These are phyloP conservation scores for Mycogone perniciosa DNA, from an alignment of 2,329 filamentous ascomycete genomes.

Conservation along the genomic window DNA sequence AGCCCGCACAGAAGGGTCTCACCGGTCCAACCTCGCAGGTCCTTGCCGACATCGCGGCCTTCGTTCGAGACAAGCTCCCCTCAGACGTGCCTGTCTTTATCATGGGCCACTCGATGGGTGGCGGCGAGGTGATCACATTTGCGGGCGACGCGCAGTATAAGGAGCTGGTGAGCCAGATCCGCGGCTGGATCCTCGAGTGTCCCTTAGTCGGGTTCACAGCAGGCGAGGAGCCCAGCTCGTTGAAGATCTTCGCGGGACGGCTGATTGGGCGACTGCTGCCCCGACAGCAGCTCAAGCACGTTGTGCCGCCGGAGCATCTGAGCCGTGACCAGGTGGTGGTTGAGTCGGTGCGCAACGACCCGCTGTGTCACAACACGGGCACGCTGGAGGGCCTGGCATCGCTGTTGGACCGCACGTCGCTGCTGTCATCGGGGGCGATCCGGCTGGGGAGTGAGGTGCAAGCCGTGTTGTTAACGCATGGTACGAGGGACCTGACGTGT, in stretches of 20 bases:
- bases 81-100: conserved; percentile 63
- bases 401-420: conserved; percentile 66
- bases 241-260: conserved; percentile 61
- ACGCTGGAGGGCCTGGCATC: conserved; percentile 75
- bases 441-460: conserved; percentile 48
- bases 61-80: conserved; percentile 57
- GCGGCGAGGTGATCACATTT: conserved; percentile 64
- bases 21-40: conserved; percentile 70
- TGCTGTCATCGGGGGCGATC: conserved; percentile 51
- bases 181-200: conserved; percentile 69
- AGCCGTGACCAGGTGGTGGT: conserved; percentile 61
- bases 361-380: conserved; percentile 73
- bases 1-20: conserved; percentile 57
- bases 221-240: conserved; percentile 52
- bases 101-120: conserved; percentile 89
- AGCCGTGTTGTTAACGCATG: conserved; percentile 68
- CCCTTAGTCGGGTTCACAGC: conserved; percentile 72
- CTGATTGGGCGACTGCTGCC: conserved; percentile 64
- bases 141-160: conserved; percentile 44
- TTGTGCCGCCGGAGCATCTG: conserved; percentile 57
- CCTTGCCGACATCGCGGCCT: conserved; percentile 70
- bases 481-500: conserved; percentile 65
- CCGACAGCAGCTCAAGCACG: conserved; percentile 57
- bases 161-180: conserved; percentile 53
- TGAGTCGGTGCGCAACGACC: conserved; percentile 56